Percentiles rank a stretch among this genome's conserved stretches.
These are phyloP conservation scores for Aspergillus nidulans DNA, from an alignment of 495 filamentous ascomycete genomes.

Conservation along the genomic window DNA sequence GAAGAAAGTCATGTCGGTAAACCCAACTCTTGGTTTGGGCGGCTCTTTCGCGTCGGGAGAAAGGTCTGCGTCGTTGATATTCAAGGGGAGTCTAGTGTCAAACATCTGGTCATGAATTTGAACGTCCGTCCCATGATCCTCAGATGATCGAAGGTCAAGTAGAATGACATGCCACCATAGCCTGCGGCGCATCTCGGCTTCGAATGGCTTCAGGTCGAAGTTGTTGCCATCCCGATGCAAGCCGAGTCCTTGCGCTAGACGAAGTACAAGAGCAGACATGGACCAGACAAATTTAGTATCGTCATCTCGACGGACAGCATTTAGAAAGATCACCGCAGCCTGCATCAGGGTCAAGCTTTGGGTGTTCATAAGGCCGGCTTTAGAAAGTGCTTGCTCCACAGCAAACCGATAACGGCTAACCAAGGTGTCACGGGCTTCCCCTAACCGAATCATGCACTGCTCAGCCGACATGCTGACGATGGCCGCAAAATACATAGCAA, in stretches of 20 bases:
- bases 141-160: constrained; percentile 70
- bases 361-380: constrained; percentile 68
- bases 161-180: constrained; percentile 81
- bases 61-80: constrained; percentile 78
- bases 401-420: constrained; percentile 72
- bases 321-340: constrained; percentile 70
- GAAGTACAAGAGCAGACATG: constrained; percentile 64
- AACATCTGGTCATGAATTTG: constrained; percentile 64
- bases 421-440: constrained; percentile 37
- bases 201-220: constrained; percentile 69
- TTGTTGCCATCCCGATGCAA: constrained; percentile 75
- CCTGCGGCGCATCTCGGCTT: constrained; percentile 78
- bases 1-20: constrained; percentile 78
- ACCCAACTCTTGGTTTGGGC: constrained; percentile 53
- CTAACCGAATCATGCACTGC: constrained; percentile 33
- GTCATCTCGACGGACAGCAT: constrained; percentile 60
- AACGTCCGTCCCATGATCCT: constrained; percentile 81
- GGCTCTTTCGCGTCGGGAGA: constrained; percentile 57
- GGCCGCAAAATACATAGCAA: constrained; percentile 73
- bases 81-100: constrained; percentile 70
- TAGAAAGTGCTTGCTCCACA: constrained; percentile 71
- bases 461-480: constrained; percentile 59
- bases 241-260: constrained; percentile 77
- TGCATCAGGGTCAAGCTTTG: constrained; percentile 73
- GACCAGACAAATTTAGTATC: constrained; percentile 65